Base-by-base conservation (phyloP, 371 early-diverging fungal genomes). In the Syncephalastrum sp. region DNA sequence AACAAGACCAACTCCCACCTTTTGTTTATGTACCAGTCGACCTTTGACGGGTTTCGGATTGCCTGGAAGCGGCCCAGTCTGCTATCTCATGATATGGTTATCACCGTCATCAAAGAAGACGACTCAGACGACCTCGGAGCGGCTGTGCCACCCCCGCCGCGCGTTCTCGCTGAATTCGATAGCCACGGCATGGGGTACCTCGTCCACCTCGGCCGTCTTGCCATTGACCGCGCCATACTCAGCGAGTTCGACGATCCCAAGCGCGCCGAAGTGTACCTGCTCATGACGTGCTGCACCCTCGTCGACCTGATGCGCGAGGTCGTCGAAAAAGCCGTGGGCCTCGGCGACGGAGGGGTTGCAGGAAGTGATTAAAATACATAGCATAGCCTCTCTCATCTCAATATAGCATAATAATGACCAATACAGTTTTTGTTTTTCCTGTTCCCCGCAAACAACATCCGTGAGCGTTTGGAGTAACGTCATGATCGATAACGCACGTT, bases 231-330 rank as follows among this genome's bases (percentile, higher is more conserved):
- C 29, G 54, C 65, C 13, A 65, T 62, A 8, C 48, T 79, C 16
- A 49, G 45, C 0, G 24, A 67, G 21, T 61, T 71, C 14, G 66
- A 70, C 1, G 59, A 65, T 25, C 65, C 67, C 0, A 62, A 67
- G 50, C 53, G 62, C 8, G 44, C 72, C 8, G 74, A 75, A 54
- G 65, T 71, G 1, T 68, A 75, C 48, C 49, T 79, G 41, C 49
- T 79, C 13, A 49, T 79, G 13, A 68, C 73, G 3, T 79, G 79
- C 56, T 72, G 76, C 46, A 79, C 79, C 0, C 50, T 79, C 42
- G 67, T 79, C 21, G 79, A 79, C 58, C 52, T 79, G 15, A 73
- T 77, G 77, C 64, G 77, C 17, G 80, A 77, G 55, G 72, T 74
- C 0, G 80, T 80, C 6, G 75, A 80, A 59, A 74, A 80, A 46